Evolutionary conservation across 495 filamentous ascomycete species (phyloP).

Genomic region (Aspergillus baeticus): DNA sequence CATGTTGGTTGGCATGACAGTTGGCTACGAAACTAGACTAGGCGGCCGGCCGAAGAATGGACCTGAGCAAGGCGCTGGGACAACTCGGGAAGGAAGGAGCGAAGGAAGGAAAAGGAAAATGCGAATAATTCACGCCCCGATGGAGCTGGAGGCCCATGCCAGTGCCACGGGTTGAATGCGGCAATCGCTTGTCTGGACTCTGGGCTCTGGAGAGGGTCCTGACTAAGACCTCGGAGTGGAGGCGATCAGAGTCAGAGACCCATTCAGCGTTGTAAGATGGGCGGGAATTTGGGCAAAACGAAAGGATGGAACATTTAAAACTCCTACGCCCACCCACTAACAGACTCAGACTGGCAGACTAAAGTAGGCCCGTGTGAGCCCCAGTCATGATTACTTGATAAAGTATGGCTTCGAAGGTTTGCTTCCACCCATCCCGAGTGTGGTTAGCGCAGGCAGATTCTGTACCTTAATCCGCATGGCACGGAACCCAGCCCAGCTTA

Average conservation of each 20-base stretch:
- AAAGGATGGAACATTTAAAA: slow-evolving; percentile 7
- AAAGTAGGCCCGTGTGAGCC: slow-evolving; percentile 22
- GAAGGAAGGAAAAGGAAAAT: slow-evolving; percentile 11
- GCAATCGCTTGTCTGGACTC: neutral
- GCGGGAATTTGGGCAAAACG: slow-evolving; percentile 9
- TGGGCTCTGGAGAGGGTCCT: too few species aligned
- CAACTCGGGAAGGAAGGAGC: slow-evolving; percentile 17
- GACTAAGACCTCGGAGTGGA: slow-evolving; percentile 11
- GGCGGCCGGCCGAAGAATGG: slow-evolving; percentile 10
- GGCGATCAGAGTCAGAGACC: slow-evolving; percentile 18
- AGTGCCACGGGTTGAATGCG: slow-evolving; percentile 1
- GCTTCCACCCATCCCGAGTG: neutral
- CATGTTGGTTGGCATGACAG: slow-evolving; percentile 41
- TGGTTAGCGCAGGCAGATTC: neutral
- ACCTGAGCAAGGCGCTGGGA: slow-evolving; percentile 17
- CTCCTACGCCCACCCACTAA: neutral
- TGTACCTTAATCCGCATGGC: neutral
- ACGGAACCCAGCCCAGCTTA: neutral
- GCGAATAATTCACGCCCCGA: neutral
- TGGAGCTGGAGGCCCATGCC: slow-evolving; percentile 15
- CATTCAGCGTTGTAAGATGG: slow-evolving; percentile 4
- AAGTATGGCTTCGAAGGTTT: neutral
- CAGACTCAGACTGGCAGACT: slow-evolving; percentile 6
- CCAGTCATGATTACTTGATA: neutral
- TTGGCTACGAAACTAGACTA: slow-evolving; percentile 43